Conservation (phyloP, 768 basidiomycete species). For the Podaxis sp. region DNA sequence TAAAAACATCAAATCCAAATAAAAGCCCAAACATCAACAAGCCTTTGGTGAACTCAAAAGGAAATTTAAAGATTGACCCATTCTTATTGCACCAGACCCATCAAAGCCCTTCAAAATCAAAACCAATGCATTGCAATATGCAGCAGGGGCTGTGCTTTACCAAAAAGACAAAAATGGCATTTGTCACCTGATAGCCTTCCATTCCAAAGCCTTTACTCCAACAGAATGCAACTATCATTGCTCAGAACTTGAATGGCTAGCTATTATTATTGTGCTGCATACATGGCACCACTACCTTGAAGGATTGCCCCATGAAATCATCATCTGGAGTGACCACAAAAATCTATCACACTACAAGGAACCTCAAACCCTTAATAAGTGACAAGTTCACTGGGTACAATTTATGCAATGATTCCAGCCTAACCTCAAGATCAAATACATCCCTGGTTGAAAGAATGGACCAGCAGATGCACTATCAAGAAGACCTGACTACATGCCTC, state of each 20-base stretch:
- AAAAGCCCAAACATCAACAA: slow-evolving; percentile 19
- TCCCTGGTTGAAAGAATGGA: background rate
- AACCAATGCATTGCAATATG: slow-evolving; percentile 30
- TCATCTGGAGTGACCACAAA: slow-evolving; percentile 34
- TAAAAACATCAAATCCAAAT: slow-evolving; percentile 24
- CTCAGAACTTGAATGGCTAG: too few relatives aligned
- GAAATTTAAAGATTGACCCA: slow-evolving; percentile 22
- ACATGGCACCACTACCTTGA: slow-evolving; percentile 30
- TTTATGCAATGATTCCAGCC: background rate
- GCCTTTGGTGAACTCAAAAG: slow-evolving; percentile 31
- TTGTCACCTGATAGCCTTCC: slow-evolving; percentile 35
- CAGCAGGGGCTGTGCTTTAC: slow-evolving; percentile 31
- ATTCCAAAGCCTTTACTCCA: slow-evolving; percentile 28
- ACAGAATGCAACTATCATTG: slow-evolving; percentile 23
- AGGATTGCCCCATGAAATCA: slow-evolving; percentile 22
- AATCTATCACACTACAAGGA: slow-evolving; percentile 43
- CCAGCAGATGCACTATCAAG: too few relatives aligned
- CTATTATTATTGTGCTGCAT: slow-evolving; percentile 19
- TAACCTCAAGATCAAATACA: background rate
- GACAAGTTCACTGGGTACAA: background rate
- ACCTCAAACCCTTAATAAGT: slow-evolving; percentile 27
- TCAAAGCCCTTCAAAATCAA: slow-evolving; percentile 26
- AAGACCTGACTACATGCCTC: too few relatives aligned
- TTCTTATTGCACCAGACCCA: slow-evolving; percentile 15
- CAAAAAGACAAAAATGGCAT: slow-evolving; percentile 19